Conservation (phyloP, 768 basidiomycete genomes). For the Holtermanniella nyarrowii region DNA sequence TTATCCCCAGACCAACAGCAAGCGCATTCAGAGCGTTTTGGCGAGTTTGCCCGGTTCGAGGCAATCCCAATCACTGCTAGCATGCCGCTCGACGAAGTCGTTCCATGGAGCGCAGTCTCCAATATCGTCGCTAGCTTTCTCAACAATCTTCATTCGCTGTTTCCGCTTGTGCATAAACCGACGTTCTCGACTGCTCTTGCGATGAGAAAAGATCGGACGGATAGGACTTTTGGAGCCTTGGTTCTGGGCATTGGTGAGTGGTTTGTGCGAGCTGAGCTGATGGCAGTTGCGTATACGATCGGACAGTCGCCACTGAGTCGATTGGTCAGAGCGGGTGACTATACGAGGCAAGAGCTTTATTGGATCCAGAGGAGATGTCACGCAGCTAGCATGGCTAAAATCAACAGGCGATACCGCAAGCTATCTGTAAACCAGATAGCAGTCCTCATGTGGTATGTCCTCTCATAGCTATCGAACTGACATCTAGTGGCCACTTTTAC, state of each 20-base stretch:
- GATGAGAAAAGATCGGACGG: conserved; percentile 13
- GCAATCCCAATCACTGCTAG: too few species aligned
- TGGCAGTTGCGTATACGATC: conserved; percentile 11
- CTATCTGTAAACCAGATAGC: conserved; percentile 10
- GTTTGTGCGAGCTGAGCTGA: neutral
- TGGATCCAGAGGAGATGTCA: conserved; percentile 10
- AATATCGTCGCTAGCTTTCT: conserved; percentile 18
- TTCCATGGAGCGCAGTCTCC: conserved; percentile 11
- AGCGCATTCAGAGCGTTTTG: too few species aligned
- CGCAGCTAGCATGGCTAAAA: conserved; percentile 6
- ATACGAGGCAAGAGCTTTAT: conserved; percentile 6
- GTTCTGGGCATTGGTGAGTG: conserved; percentile 9
- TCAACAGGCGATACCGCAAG: conserved; percentile 6
- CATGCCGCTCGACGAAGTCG: conserved; percentile 8
- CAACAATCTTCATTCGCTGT: conserved; percentile 14
- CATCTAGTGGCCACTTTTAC: conserved; percentile 10
- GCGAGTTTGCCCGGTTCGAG: too few species aligned
- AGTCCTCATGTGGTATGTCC: conserved; percentile 8
- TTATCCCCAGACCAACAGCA: too few species aligned
- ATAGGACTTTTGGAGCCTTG: conserved; percentile 12
- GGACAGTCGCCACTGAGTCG: conserved; percentile 11
- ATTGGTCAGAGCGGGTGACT: conserved; percentile 4
- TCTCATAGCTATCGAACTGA: neutral
- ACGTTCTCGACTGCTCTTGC: conserved; percentile 17
- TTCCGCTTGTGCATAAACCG: conserved; percentile 23